Percentiles rank a stretch among this genome's conserved stretches.
Conservation (phyloP, 768 basidiomycete genomes). For the Neoboletus brunneissimus region DNA sequence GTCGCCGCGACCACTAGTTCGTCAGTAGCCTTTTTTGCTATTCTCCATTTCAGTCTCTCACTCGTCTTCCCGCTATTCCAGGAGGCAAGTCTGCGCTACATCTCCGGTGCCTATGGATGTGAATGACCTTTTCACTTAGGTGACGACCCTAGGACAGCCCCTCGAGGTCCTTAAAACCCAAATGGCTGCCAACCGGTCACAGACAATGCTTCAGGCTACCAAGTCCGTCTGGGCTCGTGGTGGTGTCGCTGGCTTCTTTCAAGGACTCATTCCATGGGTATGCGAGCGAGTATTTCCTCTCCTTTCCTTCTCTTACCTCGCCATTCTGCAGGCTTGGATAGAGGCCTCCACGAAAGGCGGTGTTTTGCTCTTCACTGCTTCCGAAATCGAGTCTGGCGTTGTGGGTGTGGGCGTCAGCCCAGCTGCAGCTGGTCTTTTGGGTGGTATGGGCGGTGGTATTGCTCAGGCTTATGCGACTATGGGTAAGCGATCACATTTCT, state of each 20-base stretch:
- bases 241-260: constrained; percentile 87
- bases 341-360: constrained; percentile 98
- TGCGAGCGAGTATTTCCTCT: constrained; percentile 24
- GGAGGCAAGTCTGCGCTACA: constrained; percentile 61
- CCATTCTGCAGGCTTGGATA: constrained; percentile 82
- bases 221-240: constrained; percentile 89
- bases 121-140: constrained; percentile 44
- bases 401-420: constrained; percentile 70
- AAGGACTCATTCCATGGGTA: constrained; percentile 99
- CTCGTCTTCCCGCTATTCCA: constrained; percentile 30
- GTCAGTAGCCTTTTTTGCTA: constrained; percentile 31
- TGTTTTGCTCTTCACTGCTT: constrained; percentile 93
- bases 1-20: constrained; percentile 37
- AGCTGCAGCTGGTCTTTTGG: constrained; percentile 82
- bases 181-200: constrained; percentile 96
- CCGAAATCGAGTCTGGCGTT: constrained; percentile 81
- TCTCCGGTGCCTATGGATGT: background rate
- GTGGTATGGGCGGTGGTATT: constrained; percentile 97
- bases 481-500: constrained; percentile 58
- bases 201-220: constrained; percentile 85
- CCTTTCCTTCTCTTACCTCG: background rate
- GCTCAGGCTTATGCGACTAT: constrained; percentile 99
- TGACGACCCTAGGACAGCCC: constrained; percentile 97
- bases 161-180: constrained; percentile 98
- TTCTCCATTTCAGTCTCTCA: constrained; percentile 7